Evolutionary conservation across 1,284 basidiomycete species (phyloP).

Genomic region (Sutorius eximius): DNA sequence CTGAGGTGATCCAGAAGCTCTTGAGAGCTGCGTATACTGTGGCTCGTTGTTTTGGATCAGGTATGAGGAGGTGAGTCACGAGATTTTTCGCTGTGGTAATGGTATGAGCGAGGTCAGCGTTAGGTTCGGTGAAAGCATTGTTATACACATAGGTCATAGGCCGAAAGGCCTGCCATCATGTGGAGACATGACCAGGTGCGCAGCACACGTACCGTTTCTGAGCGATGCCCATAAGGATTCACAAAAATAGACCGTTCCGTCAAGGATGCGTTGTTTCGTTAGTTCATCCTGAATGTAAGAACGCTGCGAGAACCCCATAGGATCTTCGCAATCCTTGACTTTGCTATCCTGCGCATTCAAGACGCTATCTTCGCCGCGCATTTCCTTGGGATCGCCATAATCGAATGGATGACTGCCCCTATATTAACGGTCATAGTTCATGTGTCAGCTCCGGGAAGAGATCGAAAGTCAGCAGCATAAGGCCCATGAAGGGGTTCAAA

Average conservation of each 20-base stretch:
- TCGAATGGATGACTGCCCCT: slow-evolving; percentile 79
- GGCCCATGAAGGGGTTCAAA: not conserved
- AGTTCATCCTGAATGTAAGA: slow-evolving; percentile 54
- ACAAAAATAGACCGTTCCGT: slow-evolving; percentile 57
- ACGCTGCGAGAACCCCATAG: slow-evolving; percentile 43
- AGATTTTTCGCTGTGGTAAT: slow-evolving; percentile 51
- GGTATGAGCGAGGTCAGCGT: slow-evolving; percentile 6
- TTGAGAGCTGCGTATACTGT: slow-evolving; percentile 60
- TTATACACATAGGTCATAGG: not conserved
- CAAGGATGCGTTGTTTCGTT: slow-evolving; percentile 68
- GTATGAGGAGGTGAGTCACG: slow-evolving; percentile 56
- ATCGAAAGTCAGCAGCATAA: not conserved
- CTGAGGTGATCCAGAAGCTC: slow-evolving; percentile 62
- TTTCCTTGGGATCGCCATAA: slow-evolving; percentile 42
- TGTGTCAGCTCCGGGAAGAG: slow-evolving; percentile 10
- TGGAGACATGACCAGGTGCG: not conserved
- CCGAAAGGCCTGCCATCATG: not conserved
- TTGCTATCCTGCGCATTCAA: slow-evolving; percentile 7
- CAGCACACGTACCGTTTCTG: slow-evolving; percentile 53
- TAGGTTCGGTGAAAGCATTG: not conserved
- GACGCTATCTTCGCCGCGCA: slow-evolving; percentile 14
- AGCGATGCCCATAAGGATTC: slow-evolving; percentile 53
- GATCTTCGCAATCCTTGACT: slow-evolving; percentile 26
- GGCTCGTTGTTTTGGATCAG: slow-evolving; percentile 54
- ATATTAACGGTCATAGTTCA: slow-evolving; percentile 5